These are phyloP conservation scores for Carex cristatella DNA, from an alignment of 176 grass and related monocot species.

Conservation along the genomic window DNA sequence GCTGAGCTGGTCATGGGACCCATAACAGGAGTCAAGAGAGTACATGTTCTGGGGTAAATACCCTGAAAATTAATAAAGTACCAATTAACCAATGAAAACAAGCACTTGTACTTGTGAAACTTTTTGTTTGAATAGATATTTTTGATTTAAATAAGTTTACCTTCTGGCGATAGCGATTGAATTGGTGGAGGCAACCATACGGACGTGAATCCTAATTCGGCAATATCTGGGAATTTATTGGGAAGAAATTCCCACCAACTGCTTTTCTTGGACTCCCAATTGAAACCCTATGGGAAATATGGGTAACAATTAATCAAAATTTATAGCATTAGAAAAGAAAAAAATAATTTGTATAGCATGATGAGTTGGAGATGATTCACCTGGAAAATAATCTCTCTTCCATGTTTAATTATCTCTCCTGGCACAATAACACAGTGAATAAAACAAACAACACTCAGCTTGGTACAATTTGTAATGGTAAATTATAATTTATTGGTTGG, in stretches of 20 bases:
- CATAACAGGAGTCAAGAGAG: constrained; percentile 88
- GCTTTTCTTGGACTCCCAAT: constrained; percentile 92
- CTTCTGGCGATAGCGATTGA: constrained; percentile 70
- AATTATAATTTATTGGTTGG: not conserved
- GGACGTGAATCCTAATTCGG: constrained; percentile 81
- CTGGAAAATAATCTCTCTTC: constrained; percentile 91
- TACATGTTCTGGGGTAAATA: constrained; percentile 91
- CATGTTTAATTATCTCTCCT: constrained; percentile 55
- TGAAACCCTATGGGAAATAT: constrained; percentile 54
- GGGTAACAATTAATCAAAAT: not conserved
- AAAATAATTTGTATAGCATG: not conserved
- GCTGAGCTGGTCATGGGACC: constrained; percentile 55
- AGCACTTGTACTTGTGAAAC: not conserved
- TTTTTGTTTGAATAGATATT: not conserved
- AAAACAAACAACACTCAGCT: not conserved
- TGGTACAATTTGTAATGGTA: not conserved
- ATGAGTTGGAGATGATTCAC: constrained; percentile 23
- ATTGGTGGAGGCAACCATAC: constrained; percentile 79
- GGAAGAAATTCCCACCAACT: constrained; percentile 81
- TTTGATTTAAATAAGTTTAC: constrained; percentile 16
- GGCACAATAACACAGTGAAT: not conserved
- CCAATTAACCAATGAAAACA: not conserved
- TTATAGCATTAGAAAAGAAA: not conserved
- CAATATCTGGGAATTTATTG: constrained; percentile 56
- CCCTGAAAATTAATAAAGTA: constrained; percentile 31